Conservation (phyloP, 208 protist genomes). For the Leishmania lainsoni region DNA sequence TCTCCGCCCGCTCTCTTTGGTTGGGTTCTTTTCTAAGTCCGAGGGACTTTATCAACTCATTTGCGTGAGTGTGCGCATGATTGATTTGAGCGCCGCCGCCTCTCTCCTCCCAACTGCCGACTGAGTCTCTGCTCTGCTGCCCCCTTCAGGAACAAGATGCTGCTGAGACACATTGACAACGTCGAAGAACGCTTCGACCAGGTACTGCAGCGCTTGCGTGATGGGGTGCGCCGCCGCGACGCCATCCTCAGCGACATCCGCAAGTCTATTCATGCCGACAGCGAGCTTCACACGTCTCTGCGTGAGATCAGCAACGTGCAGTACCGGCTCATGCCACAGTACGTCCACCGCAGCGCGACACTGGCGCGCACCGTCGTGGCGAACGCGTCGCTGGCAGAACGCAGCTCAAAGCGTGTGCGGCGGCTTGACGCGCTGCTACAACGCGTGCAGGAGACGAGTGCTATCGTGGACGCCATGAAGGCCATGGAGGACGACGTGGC, state of each 20-base stretch:
- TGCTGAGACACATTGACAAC: slow-evolving; percentile 40
- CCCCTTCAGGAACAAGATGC: slow-evolving; percentile 6
- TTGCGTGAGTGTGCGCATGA: no score
- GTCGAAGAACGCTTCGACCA: slow-evolving; percentile 62
- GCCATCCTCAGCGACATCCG: slow-evolving; percentile 41
- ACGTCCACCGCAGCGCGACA: slow-evolving; percentile 44
- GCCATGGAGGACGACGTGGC: slow-evolving; percentile 49
- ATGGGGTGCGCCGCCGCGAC: slow-evolving; percentile 55
- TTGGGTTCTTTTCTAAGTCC: not conserved
- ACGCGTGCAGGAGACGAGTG: slow-evolving; percentile 56
- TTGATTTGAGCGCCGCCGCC: no score
- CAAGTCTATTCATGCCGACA: slow-evolving; percentile 32
- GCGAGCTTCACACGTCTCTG: slow-evolving; percentile 24
- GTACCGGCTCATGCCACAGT: slow-evolving; percentile 46
- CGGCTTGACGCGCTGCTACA: slow-evolving; percentile 50
- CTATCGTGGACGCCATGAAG: slow-evolving; percentile 51
- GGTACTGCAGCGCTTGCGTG: slow-evolving; percentile 53
- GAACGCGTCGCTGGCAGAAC: slow-evolving; percentile 58
- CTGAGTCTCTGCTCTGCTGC: not conserved
- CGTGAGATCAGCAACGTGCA: slow-evolving; percentile 49
- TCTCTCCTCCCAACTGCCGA: not conserved
- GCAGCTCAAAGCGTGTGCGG: slow-evolving; percentile 52
- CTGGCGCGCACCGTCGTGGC: slow-evolving; percentile 51
- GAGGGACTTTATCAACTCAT: not conserved
- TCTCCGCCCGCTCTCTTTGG: no score